Percentiles rank a stretch among this genome's conserved stretches.
These are phyloP conservation scores for Diaporthe humulicola DNA, from an alignment of 2,329 filamentous ascomycete species.

Conservation along the genomic window DNA sequence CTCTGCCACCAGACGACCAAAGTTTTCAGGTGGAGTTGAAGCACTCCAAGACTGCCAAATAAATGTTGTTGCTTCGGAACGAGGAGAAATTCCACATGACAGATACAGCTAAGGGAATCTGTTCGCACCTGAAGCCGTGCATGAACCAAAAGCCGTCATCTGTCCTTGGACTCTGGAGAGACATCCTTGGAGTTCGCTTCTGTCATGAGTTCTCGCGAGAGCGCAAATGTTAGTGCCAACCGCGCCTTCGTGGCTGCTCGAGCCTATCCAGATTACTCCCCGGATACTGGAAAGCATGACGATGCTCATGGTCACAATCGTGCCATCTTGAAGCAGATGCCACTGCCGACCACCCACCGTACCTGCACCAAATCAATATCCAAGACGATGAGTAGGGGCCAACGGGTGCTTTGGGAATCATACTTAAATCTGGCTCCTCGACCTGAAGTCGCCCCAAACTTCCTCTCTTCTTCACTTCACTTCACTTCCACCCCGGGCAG, in stretches of 20 bases:
- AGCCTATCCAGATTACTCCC: background rate
- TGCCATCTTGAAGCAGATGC: background rate
- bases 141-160: too few relatives aligned
- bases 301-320: background rate
- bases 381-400: background rate
- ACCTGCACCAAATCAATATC: background rate
- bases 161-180: too few relatives aligned
- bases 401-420: background rate
- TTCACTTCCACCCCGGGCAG: background rate
- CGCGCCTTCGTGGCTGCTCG: background rate
- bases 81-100: background rate
- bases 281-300: background rate
- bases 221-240: background rate
- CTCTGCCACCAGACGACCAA: background rate
- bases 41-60: background rate
- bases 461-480: background rate
- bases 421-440: background rate
- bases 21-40: background rate
- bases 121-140: too few relatives aligned
- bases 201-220: background rate
- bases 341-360: background rate
- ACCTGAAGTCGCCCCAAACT: background rate
- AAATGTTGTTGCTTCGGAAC: background rate
- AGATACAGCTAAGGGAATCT: too few relatives aligned
- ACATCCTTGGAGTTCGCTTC: too few relatives aligned